Conservation (phyloP, 805 yeast genomes). For the Babjeviella inositovora region DNA sequence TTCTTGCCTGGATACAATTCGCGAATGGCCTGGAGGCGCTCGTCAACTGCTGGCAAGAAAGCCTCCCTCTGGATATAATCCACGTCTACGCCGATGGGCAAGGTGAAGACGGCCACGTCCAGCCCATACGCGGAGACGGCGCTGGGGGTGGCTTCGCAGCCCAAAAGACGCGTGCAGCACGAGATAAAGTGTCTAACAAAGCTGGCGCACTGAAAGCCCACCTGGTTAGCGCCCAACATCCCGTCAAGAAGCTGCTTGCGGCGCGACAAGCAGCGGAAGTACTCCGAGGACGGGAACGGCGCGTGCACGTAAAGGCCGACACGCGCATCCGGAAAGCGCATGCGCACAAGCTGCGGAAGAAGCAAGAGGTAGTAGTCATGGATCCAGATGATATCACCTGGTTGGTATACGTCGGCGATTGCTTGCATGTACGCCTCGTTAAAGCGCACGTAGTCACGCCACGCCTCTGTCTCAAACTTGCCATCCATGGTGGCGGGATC, state of each 20-base stretch:
- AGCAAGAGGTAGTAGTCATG: slow-evolving; percentile 80
- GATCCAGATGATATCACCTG: slow-evolving; percentile 87
- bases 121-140: slow-evolving; percentile 63
- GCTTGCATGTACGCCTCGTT: slow-evolving; percentile 83
- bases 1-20: slow-evolving; percentile 48
- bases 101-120: slow-evolving; percentile 52
- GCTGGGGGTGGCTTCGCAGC: slow-evolving; percentile 51
- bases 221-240: slow-evolving; percentile 74
- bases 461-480: slow-evolving; percentile 47
- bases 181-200: slow-evolving; percentile 86
- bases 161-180: slow-evolving; percentile 77
- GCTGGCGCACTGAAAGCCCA: slow-evolving; percentile 75
- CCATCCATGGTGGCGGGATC: slow-evolving; percentile 61
- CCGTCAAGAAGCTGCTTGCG: slow-evolving; percentile 78
- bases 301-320: slow-evolving; percentile 75
- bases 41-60: slow-evolving; percentile 28
- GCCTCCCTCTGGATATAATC: slow-evolving; percentile 50
- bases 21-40: slow-evolving; percentile 48
- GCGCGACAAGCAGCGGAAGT: slow-evolving; percentile 77
- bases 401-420: slow-evolving; percentile 54
- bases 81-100: slow-evolving; percentile 86
- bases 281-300: slow-evolving; percentile 93
- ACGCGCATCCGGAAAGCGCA: slow-evolving; percentile 55
- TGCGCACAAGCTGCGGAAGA: slow-evolving; percentile 70
- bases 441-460: slow-evolving; percentile 82